These are phyloP conservation scores for Phaeosphaeriaceae sp. DNA, from an alignment of 2,329 filamentous ascomycete species.

Conservation along the genomic window DNA sequence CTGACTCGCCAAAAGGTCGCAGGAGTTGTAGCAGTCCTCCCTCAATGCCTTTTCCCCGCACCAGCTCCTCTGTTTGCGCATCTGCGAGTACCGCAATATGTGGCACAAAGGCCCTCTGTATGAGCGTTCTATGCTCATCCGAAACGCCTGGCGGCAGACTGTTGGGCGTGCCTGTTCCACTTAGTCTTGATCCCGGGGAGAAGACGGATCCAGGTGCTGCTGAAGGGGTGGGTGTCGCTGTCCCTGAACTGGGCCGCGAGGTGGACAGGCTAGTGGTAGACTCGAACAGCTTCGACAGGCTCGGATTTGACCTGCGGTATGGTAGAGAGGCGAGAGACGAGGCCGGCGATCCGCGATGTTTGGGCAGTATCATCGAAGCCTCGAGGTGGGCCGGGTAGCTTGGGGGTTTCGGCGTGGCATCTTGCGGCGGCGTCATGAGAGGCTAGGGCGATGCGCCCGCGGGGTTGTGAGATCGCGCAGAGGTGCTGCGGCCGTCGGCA, in stretches of 20 bases:
- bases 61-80: slow-evolving; percentile 80
- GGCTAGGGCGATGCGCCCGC: slow-evolving; percentile 48
- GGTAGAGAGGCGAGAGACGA: slow-evolving; percentile 67
- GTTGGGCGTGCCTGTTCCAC: slow-evolving; percentile 50
- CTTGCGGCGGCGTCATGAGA: slow-evolving; percentile 51
- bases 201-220: slow-evolving; percentile 52
- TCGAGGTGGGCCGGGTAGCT: slow-evolving; percentile 67
- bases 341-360: slow-evolving; percentile 65
- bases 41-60: slow-evolving; percentile 83
- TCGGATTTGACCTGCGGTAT: slow-evolving; percentile 61
- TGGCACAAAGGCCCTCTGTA: slow-evolving; percentile 86
- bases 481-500: slow-evolving; percentile 37
- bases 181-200: slow-evolving; percentile 50
- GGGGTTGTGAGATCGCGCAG: slow-evolving; percentile 38
- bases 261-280: slow-evolving; percentile 57
- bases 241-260: slow-evolving; percentile 51
- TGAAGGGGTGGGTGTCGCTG: slow-evolving; percentile 51
- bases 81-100: slow-evolving; percentile 90
- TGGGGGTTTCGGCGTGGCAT: slow-evolving; percentile 47
- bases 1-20: slow-evolving; percentile 86
- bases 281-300: slow-evolving; percentile 61
- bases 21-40: slow-evolving; percentile 85
- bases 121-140: slow-evolving; percentile 68
- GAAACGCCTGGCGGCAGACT: slow-evolving; percentile 52
- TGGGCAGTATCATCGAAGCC: slow-evolving; percentile 67